Evolutionary conservation across 2,329 filamentous ascomycete species (phyloP).

Genomic region (Trichoderma harzianum): DNA sequence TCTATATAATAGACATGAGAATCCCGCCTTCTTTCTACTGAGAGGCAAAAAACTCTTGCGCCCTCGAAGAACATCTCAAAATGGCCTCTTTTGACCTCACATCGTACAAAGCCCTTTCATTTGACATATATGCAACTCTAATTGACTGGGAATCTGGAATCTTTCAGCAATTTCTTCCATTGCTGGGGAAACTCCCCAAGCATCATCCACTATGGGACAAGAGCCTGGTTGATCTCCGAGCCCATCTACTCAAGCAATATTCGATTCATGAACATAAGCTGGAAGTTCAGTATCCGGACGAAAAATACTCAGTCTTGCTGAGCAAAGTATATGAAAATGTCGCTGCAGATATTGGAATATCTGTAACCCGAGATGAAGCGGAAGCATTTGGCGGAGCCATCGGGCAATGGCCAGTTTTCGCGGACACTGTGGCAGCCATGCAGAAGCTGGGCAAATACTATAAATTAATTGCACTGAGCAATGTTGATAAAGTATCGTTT

Average conservation of each 20-base stretch:
- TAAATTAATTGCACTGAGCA: conserved; percentile 58
- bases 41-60: background rate
- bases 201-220: conserved; percentile 22
- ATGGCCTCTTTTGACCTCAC: conserved; percentile 8
- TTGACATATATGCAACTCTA: conserved; percentile 76
- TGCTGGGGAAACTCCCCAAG: conserved; percentile 28
- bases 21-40: background rate
- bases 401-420: conserved; percentile 53
- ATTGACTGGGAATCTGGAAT: conserved; percentile 72
- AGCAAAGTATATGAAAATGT: conserved; percentile 41
- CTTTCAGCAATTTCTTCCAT: conserved; percentile 46
- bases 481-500: conserved; percentile 46
- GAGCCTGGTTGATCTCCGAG: conserved; percentile 37
- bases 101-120: conserved; percentile 48
- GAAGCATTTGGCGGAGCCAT: conserved; percentile 48
- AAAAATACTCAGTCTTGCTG: conserved; percentile 58
- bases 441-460: conserved; percentile 45
- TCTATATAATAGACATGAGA: background rate
- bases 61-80: background rate
- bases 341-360: conserved; percentile 38
- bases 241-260: conserved; percentile 27
- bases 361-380: conserved; percentile 35
- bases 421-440: conserved; percentile 53
- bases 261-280: conserved; percentile 46
- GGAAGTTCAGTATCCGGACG: conserved; percentile 49